These are phyloP conservation scores for Malania oleifera DNA, from an alignment of 164 flowering plant genomes.

Conservation along the genomic window DNA sequence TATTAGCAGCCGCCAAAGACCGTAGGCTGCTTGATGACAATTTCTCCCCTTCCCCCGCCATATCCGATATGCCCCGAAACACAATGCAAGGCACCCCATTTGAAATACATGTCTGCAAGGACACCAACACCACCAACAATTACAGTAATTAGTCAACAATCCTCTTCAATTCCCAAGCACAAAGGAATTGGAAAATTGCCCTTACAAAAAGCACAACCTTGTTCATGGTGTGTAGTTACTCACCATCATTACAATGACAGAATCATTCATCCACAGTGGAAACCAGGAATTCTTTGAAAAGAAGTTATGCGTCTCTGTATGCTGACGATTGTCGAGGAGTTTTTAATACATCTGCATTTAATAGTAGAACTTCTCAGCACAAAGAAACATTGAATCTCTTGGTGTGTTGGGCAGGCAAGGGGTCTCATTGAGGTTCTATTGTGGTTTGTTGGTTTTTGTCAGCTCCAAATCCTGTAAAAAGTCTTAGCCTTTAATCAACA, in stretches of 20 bases:
- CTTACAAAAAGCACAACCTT: too few species aligned
- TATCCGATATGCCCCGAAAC: conserved; percentile 50
- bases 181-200: too few species aligned
- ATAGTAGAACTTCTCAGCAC: conserved; percentile 45
- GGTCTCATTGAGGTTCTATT: conserved; percentile 39
- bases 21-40: conserved; percentile 20
- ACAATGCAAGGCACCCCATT: conserved; percentile 38
- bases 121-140: too few species aligned
- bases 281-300: conserved; percentile 34
- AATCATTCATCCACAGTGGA: conserved; percentile 54
- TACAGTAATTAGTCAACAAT: not conserved
- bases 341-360: conserved; percentile 55
- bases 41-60: conserved; percentile 35
- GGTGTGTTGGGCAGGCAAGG: conserved; percentile 40
- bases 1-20: conserved; percentile 43
- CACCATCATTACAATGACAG: conserved; percentile 48
- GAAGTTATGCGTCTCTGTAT: conserved; percentile 39
- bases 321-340: conserved; percentile 51
- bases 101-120: conserved; percentile 37
- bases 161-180: not conserved
- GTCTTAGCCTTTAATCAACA: not conserved
- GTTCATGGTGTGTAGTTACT: too few species aligned
- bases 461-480: conserved; percentile 36
- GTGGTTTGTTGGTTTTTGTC: too few species aligned
- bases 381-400: conserved; percentile 26